Base-by-base conservation (phyloP, 2,329 filamentous ascomycete genomes). In the Chaetomium olivaceum region DNA sequence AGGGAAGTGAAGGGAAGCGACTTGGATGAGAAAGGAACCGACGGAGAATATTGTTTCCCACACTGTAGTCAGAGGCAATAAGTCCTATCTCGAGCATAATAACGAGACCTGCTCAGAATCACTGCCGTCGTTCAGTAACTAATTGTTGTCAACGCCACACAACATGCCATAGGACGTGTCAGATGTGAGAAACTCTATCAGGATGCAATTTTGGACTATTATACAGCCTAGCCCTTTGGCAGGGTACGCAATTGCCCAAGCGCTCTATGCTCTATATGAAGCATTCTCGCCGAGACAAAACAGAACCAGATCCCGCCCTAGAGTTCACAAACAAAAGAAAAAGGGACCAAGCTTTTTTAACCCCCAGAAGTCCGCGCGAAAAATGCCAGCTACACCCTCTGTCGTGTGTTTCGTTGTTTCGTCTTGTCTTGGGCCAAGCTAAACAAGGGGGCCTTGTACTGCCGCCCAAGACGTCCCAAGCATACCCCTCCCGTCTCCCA, bases 191-290 rank as follows among this genome's bases (percentile, higher is more conserved):
- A 56, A 50, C 27, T 62, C 58, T 62, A 66, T 66, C 21, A 63
- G 66, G 51, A 68, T 66, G 66, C 56, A 60, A 62, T 61, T 61
- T 64, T 64, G 43, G 64, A 70, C 69, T 69, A 69, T 67, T 68
- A 68, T 71, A 71, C 69, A 71, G 67, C 67, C 68, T n/a, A 70
- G 62, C 58, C 63, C 66, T 65, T 61, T 66, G 64, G 64, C 68
- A 67, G 66, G 66, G 66, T 63, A 58, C 58, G 65, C 67, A 61
- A 65, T 60, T 64, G 54, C 62, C 65, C 58, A 68, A 67, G 63
- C 65, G 66, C 68, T 71, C 68, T 71, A 70, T 70, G 68, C 64
- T 71, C 65, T 70, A 67, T 68, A 46, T 69, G 58, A 68, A 69
- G 66, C 66, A 68, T 69, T 60, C 67, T 57, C 61, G 64, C 63